Percentiles rank a stretch among this genome's conserved stretches.
Evolutionary conservation across 768 basidiomycete genomes (phyloP).

Genomic region (Tephrocybe sp.): DNA sequence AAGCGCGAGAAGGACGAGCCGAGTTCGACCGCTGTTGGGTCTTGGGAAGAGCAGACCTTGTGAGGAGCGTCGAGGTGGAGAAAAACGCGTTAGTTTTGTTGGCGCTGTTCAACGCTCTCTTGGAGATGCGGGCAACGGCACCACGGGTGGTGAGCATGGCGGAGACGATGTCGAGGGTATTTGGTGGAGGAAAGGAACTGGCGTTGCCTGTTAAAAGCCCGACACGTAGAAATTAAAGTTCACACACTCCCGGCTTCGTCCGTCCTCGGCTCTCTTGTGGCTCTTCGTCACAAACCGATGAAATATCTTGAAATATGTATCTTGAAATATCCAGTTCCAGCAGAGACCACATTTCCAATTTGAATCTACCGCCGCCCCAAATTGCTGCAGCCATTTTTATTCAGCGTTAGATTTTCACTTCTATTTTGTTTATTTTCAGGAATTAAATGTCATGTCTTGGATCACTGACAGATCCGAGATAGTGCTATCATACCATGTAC

Average conservation of each 20-base stretch:
- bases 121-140: slow-evolving; percentile 82
- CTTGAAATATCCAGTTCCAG: too few species aligned
- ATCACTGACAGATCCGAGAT: too few species aligned
- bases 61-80: slow-evolving; percentile 66
- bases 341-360: too few species aligned
- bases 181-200: slow-evolving; percentile 24
- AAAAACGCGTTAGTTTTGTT: slow-evolving; percentile 79
- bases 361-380: too few species aligned
- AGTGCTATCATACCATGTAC: too few species aligned
- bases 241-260: slow-evolving; percentile 49
- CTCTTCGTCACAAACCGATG: too few species aligned
- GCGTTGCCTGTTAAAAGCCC: slow-evolving; percentile 29
- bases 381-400: too few species aligned
- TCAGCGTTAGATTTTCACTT: too few species aligned
- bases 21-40: slow-evolving; percentile 43
- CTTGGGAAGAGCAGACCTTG: slow-evolving; percentile 48
- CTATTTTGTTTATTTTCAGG: too few species aligned
- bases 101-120: slow-evolving; percentile 74
- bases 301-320: too few species aligned
- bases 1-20: slow-evolving; percentile 47
- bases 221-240: slow-evolving; percentile 47
- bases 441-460: too few species aligned
- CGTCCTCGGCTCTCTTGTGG: slow-evolving; percentile 31
- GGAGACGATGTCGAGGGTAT: slow-evolving; percentile 28
- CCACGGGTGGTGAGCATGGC: slow-evolving; percentile 87